A percentile compares a stretch with the other conserved stretches of the same genome.
phyloP scores from a whole-genome alignment of 257 asterid species.

The Agastache rugosa region DNA sequence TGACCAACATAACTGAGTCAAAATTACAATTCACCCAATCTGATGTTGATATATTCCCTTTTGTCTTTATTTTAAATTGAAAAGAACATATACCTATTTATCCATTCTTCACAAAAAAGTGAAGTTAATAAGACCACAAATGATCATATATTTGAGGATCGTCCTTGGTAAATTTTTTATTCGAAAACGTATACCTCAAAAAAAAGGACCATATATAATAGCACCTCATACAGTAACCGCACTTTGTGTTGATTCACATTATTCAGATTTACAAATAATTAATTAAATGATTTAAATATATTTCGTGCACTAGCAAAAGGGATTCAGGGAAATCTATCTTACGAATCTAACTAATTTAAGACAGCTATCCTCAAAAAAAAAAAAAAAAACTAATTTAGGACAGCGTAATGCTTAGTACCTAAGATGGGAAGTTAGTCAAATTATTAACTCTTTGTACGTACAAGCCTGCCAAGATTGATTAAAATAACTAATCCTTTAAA shows the following conservation, averaged over 20 bases:
- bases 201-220: too few relatives aligned
- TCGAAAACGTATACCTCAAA: too few relatives aligned
- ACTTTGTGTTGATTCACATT: background rate
- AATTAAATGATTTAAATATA: background rate
- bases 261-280: background rate
- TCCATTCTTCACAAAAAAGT: too few relatives aligned
- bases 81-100: too few relatives aligned
- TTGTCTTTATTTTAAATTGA: too few relatives aligned
- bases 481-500: background rate
- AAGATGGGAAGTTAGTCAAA: constrained; percentile 40
- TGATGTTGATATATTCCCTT: too few relatives aligned
- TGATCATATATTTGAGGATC: too few relatives aligned
- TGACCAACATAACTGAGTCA: too few relatives aligned
- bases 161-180: too few relatives aligned
- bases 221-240: background rate
- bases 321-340: background rate
- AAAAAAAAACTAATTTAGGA: constrained; percentile 16
- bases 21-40: too few relatives aligned
- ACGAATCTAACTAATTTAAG: constrained; percentile 21
- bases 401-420: constrained; percentile 32
- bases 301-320: constrained; percentile 17
- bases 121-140: too few relatives aligned
- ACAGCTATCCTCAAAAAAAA: too few relatives aligned
- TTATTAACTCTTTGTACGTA: background rate
- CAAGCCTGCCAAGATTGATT: constrained; percentile 28